Evolutionary conservation across 768 basidiomycete species (phyloP).

Genomic region (Tulasnella sp.): DNA sequence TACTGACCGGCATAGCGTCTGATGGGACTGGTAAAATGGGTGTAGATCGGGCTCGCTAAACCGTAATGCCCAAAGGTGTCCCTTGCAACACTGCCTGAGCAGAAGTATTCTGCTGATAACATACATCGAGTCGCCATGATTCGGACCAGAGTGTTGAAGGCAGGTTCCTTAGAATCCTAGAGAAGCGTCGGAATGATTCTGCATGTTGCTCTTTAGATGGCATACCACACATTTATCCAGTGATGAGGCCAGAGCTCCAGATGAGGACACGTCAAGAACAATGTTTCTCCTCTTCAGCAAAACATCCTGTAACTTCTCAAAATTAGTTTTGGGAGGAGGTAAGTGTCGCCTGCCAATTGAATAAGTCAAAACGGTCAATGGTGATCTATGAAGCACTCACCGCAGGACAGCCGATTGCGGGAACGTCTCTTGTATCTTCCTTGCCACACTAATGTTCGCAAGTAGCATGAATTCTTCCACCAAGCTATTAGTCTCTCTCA

Average conservation of each 20-base stretch:
- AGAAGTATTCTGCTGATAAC: constrained; percentile 97
- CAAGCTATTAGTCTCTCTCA: constrained; percentile 85
- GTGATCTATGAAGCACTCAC: constrained; percentile 27
- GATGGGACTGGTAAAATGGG: constrained; percentile 97
- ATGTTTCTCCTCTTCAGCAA: constrained; percentile 73
- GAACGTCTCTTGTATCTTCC: constrained; percentile 84
- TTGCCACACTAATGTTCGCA: constrained; percentile 88
- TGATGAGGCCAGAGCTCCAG: constrained; percentile 76
- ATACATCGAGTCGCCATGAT: constrained; percentile 99
- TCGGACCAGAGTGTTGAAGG: constrained; percentile 93
- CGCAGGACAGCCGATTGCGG: constrained; percentile 90
- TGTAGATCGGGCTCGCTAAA: constrained; percentile 92
- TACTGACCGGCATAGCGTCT: constrained; percentile 77
- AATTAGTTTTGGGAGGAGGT: constrained; percentile 84
- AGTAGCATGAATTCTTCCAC: constrained; percentile 99
- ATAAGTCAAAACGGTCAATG: not conserved
- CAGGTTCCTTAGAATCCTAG: constrained; percentile 69
- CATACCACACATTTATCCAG: constrained; percentile 77
- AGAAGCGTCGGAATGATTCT: constrained; percentile 6
- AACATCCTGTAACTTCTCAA: constrained; percentile 91
- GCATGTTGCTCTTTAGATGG: constrained; percentile 13
- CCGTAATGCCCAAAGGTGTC: constrained; percentile 97
- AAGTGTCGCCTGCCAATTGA: constrained; percentile 54
- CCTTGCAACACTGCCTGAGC: constrained; percentile 80
- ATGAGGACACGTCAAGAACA: constrained; percentile 77